Evolutionary conservation across 2,329 filamentous ascomycete genomes (phyloP).

Genomic region (Diaporthe amygdali): DNA sequence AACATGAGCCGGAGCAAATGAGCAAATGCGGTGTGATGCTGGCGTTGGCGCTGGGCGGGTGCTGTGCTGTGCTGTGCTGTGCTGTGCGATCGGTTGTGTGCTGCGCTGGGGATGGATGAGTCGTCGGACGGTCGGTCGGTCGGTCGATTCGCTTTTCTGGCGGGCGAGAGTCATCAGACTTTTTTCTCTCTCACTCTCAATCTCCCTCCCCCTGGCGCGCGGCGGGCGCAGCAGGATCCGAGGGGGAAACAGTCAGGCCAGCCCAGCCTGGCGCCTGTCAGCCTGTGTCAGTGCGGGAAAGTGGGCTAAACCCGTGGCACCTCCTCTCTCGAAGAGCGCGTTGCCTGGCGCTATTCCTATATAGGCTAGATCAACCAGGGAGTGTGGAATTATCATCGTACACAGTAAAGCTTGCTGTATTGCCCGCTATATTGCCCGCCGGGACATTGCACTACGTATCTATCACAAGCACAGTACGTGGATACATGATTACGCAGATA

Average conservation of each 20-base stretch:
- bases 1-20: constrained; percentile 7
- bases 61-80: neutral
- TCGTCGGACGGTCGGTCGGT: constrained; percentile 1
- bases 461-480: neutral
- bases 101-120: constrained; percentile 13
- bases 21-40: constrained; percentile 15
- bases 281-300: neutral
- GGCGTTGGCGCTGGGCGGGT: constrained; percentile 7
- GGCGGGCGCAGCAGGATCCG: constrained; percentile 11
- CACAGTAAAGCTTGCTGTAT: neutral
- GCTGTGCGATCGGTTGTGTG: constrained; percentile 11
- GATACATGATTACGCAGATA: neutral
- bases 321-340: neutral
- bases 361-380: neutral
- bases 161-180: constrained; percentile 21
- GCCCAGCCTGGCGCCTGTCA: no score
- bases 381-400: neutral
- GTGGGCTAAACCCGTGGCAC: neutral
- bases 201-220: neutral
- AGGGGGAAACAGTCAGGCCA: neutral
- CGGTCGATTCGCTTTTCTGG: constrained; percentile 16
- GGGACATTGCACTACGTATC: neutral
- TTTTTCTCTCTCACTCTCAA: constrained; percentile 3
- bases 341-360: neutral
- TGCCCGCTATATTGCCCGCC: neutral